A percentile compares a stretch with the other conserved stretches of the same genome.
phyloP scores from a whole-genome alignment of 306 rosid genomes.

The Malus orientalis region DNA sequence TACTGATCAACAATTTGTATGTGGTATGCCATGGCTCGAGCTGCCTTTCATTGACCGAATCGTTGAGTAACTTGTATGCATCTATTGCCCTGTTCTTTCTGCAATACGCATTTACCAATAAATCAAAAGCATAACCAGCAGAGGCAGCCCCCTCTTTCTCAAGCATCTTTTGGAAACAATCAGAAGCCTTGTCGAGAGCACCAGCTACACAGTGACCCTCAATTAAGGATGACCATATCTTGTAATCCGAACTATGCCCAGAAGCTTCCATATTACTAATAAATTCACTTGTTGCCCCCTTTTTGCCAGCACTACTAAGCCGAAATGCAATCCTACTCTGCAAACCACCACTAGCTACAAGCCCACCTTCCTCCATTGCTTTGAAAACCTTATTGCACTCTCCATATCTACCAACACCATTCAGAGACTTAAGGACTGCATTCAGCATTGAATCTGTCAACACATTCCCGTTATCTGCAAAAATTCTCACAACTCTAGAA shows the following conservation, averaged over 20 bases:
- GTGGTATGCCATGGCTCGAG: slow-evolving; percentile 60
- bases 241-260: slow-evolving; percentile 31
- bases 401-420: slow-evolving; percentile 43
- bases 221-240: slow-evolving; percentile 48
- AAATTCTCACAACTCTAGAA: slow-evolving; percentile 45
- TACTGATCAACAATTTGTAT: slow-evolving; percentile 49
- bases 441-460: slow-evolving; percentile 41
- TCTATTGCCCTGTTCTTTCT: slow-evolving; percentile 40
- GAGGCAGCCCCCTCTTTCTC: slow-evolving; percentile 42
- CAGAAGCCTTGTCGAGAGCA: slow-evolving; percentile 49
- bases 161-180: slow-evolving; percentile 47
- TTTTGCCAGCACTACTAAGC: slow-evolving; percentile 41
- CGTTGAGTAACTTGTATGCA: slow-evolving; percentile 43
- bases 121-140: slow-evolving; percentile 37
- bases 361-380: slow-evolving; percentile 52
- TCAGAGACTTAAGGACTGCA: slow-evolving; percentile 53
- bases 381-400: slow-evolving; percentile 57
- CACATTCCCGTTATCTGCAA: slow-evolving; percentile 36
- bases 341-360: slow-evolving; percentile 32
- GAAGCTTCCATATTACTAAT: slow-evolving; percentile 39
- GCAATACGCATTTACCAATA: slow-evolving; percentile 51
- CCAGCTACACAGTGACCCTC: slow-evolving; percentile 53
- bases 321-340: slow-evolving; percentile 41
- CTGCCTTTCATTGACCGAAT: slow-evolving; percentile 35
- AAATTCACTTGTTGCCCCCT: slow-evolving; percentile 43